Conservation (phyloP, 1,284 basidiomycete species). For the Ganoderma resinaceum region DNA sequence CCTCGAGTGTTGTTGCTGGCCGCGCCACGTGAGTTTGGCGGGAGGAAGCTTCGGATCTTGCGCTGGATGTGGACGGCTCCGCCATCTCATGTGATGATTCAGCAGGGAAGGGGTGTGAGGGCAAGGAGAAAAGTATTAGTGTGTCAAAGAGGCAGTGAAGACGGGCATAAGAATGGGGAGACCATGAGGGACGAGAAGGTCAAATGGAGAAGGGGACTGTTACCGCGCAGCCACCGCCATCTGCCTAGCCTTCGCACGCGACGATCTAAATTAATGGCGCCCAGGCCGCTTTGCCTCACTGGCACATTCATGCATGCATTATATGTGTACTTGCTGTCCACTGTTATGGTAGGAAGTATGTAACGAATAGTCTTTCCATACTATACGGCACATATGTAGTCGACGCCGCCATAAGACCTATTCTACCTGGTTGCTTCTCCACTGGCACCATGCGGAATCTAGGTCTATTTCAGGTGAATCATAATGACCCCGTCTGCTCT, state of each 20-base stretch:
- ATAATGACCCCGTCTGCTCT: background rate
- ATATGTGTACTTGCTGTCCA: too few species aligned
- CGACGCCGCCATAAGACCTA: too few species aligned
- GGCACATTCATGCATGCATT: too few species aligned
- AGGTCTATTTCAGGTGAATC: background rate
- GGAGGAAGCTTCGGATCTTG: constrained; percentile 34
- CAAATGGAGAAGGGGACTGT: too few species aligned
- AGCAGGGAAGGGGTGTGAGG: background rate
- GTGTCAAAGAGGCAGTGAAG: constrained; percentile 3
- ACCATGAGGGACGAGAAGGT: background rate
- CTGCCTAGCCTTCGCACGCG: background rate
- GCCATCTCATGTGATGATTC: constrained; percentile 35
- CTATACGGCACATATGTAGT: too few species aligned
- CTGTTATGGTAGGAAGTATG: too few species aligned
- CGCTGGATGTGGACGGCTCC: constrained; percentile 30
- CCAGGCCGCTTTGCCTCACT: too few species aligned
- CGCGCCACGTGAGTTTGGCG: constrained; percentile 29
- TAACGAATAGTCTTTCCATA: too few species aligned
- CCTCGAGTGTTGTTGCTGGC: constrained; percentile 3
- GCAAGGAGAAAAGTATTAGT: background rate
- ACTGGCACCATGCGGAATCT: too few species aligned
- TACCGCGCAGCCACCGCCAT: background rate
- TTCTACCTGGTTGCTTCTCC: too few species aligned
- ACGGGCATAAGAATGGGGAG: background rate
- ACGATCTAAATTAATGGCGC: background rate